These are phyloP conservation scores for Ceratobasidium sp. DNA, from an alignment of 1,284 basidiomycete genomes.

Conservation along the genomic window DNA sequence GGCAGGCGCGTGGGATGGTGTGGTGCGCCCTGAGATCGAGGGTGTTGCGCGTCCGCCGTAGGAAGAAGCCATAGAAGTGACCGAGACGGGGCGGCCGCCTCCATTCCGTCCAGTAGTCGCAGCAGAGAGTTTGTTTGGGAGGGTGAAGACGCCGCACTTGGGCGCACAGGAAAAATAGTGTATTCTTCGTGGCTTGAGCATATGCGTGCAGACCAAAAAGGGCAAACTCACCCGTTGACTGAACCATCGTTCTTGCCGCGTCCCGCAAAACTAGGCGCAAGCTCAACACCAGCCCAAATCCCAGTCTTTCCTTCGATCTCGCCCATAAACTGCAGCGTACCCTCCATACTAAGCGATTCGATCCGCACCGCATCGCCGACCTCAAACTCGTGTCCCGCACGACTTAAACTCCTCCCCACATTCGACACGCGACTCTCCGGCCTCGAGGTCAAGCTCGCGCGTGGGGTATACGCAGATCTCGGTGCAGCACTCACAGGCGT, in stretches of 20 bases:
- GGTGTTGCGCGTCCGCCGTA: conserved; percentile 69
- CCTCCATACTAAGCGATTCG: conserved; percentile 88
- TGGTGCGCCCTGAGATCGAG: conserved; percentile 51
- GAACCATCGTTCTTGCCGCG: conserved; percentile 97
- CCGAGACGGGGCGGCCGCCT: conserved; percentile 78
- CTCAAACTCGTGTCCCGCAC: conserved; percentile 62
- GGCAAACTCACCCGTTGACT: conserved; percentile 80
- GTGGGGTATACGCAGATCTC: conserved; percentile 40
- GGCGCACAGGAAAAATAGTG: conserved; percentile 90
- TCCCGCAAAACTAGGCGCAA: conserved; percentile 87
- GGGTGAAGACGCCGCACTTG: conserved; percentile 92
- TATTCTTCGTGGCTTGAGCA: conserved; percentile 61
- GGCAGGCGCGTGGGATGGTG: conserved; percentile 53
- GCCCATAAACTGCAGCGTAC: conserved; percentile 82
- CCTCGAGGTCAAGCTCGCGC: conserved; percentile 56
- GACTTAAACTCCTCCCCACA: conserved; percentile 58
- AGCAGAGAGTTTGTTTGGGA: conserved; percentile 81
- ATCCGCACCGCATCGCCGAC: conserved; percentile 87
- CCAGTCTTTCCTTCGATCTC: conserved; percentile 88
- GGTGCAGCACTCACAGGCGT: conserved; percentile 61
- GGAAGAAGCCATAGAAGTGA: conserved; percentile 69
- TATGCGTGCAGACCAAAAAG: conserved; percentile 12
- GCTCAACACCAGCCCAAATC: conserved; percentile 91
- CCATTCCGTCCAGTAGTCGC: conserved; percentile 69
- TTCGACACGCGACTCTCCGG: conserved; percentile 76